phyloP scores from a whole-genome alignment of 805 yeast genomes.

The Hanseniaspora vineae region DNA sequence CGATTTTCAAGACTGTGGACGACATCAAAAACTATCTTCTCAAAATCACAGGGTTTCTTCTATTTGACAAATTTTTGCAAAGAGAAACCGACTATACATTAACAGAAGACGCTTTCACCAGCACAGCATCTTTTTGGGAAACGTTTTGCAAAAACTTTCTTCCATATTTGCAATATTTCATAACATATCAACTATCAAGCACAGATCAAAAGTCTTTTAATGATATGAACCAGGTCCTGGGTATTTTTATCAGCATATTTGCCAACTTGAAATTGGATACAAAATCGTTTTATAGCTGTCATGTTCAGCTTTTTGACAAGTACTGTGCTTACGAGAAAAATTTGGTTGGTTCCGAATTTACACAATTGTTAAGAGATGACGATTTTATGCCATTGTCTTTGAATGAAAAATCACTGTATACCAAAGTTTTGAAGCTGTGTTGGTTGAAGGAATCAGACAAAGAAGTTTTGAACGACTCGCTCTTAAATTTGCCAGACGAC shows the following conservation, averaged over 20 bases:
- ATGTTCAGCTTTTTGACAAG: constrained; percentile 45
- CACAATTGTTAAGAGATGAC: constrained; percentile 54
- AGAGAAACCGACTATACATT: constrained; percentile 51
- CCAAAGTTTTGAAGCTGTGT: constrained; percentile 46
- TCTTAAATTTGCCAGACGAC: constrained; percentile 11
- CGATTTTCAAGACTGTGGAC: constrained; percentile 3
- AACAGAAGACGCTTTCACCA: constrained; percentile 40
- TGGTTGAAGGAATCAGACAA: constrained; percentile 52
- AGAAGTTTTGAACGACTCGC: constrained; percentile 15
- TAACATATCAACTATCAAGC: constrained; percentile 26
- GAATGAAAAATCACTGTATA: constrained; percentile 44
- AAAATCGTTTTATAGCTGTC: constrained; percentile 45
- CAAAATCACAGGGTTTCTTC: constrained; percentile 61
- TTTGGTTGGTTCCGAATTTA: constrained; percentile 49
- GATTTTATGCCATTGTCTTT: constrained; percentile 81
- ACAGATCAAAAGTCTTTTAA: constrained; percentile 32
- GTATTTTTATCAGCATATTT: constrained; percentile 61
- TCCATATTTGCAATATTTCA: constrained; percentile 41
- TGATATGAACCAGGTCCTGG: constrained; percentile 48
- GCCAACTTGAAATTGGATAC: constrained; percentile 58
- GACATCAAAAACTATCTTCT: constrained; percentile 39
- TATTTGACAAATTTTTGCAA: constrained; percentile 60
- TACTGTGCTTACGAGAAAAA: constrained; percentile 44
- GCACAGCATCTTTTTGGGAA: constrained; percentile 63
- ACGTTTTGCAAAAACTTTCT: constrained; percentile 45